phyloP scores from a whole-genome alignment of 2,329 filamentous ascomycete species.

The Rhynchosporium graminicola region DNA sequence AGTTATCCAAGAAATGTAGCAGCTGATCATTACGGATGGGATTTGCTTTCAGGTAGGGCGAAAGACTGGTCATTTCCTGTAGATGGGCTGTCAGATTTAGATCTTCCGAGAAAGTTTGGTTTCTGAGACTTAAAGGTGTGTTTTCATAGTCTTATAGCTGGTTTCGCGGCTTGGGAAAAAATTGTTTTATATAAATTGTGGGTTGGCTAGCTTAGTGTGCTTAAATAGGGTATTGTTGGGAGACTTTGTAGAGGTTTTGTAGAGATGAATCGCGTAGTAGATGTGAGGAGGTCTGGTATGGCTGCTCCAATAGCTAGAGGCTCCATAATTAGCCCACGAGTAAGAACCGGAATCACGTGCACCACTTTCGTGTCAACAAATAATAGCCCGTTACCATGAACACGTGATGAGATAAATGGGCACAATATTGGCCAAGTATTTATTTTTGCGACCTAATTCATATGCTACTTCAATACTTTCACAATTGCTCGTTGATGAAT shows the following conservation, averaged over 20 bases:
- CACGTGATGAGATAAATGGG: not conserved
- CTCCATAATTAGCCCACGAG: not conserved
- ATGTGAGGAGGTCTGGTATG: not conserved
- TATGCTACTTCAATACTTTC: slow-evolving; percentile 17
- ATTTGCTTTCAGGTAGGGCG: too few species aligned
- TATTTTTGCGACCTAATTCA: slow-evolving; percentile 5
- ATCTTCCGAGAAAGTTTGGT: not conserved
- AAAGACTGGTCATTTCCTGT: not conserved
- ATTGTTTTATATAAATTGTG: too few species aligned
- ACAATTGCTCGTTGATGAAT: slow-evolving; percentile 60
- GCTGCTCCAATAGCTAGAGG: not conserved
- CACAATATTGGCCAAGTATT: not conserved
- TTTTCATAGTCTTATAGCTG: not conserved
- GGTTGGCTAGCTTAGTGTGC: too few species aligned
- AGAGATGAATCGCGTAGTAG: not conserved
- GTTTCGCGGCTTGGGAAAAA: too few species aligned
- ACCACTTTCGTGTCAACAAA: not conserved
- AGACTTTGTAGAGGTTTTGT: not conserved
- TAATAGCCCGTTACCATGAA: not conserved
- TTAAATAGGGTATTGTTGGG: not conserved
- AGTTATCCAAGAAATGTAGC: too few species aligned
- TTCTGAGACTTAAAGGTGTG: not conserved
- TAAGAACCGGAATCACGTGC: not conserved
- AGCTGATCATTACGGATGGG: too few species aligned
- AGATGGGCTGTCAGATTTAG: not conserved